Base-by-base conservation (phyloP, 495 filamentous ascomycete species). In the Evernia prunastri region DNA sequence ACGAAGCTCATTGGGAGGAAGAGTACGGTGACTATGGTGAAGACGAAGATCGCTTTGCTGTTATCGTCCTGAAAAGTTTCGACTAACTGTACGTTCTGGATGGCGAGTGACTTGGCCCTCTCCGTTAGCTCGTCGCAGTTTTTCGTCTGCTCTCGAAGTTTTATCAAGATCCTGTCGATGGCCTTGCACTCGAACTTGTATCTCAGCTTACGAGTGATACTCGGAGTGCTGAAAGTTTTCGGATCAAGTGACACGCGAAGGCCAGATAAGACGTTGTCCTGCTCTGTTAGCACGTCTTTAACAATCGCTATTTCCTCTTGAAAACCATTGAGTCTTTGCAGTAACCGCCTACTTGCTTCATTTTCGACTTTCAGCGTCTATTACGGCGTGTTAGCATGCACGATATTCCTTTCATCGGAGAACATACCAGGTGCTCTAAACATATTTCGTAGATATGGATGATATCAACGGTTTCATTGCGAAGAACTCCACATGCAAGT, bases 21-120 rank as follows among this genome's bases (percentile, higher is more conserved):
- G 9, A 77, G 59, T 37, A 77, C 69, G 2, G 75, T 77, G 25
- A 75, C 66, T 4, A 75, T 63, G 3, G 75, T 76, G 56, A 77
- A 74, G 13, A 72, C 53, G 2, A 77, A 45, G 27, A 76, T 66
- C 3, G 69, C 66, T 27, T 66, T 68, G n/a, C 70, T 67, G 29
- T 74, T 64, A n/a, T 64, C 56, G 29, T 67, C 66, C 17, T 66
- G 58, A 36, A 59, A 27, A 0, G 66, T 66, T 25, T 68, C 66
- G 13, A 68, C 66, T 0, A 66, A 43, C 25, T 63, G 59, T 2
- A 68, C 64, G 35, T 68, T 66, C 35, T 68, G 64, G 7, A 43
- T 49, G 4, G 58, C 23, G 9, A 66, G 51, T 23, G 12, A 20
- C 47, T 59, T 61, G 25, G 63, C 66, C 31, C 66, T 40, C 15